A percentile compares a stretch with the other conserved stretches of the same genome.
phyloP scores from a whole-genome alignment of 768 basidiomycete genomes.

The Boletus tomentosulus region DNA sequence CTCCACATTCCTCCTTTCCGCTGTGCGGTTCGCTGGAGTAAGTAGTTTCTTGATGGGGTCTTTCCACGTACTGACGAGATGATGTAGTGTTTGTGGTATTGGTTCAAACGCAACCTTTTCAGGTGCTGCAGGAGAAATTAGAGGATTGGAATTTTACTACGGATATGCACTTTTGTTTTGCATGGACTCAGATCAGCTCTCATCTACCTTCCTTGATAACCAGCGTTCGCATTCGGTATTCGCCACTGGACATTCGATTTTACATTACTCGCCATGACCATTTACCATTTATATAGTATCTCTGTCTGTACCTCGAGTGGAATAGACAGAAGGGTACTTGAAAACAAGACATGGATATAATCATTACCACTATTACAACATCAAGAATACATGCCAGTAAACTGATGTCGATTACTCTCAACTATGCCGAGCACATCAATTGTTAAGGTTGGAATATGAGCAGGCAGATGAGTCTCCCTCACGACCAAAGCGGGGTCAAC shows the following conservation, averaged over 20 bases:
- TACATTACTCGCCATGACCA: constrained; percentile 19
- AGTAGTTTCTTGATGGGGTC: constrained; percentile 27
- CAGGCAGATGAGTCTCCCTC: constrained; percentile 7
- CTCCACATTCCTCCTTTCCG: constrained; percentile 69
- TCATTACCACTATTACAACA: neutral
- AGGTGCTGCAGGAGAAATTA: constrained; percentile 74
- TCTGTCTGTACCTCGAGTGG: constrained; percentile 19
- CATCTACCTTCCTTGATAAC: constrained; percentile 33
- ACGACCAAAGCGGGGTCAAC: constrained; percentile 17
- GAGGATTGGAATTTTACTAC: constrained; percentile 10
- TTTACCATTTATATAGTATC: constrained; percentile 13
- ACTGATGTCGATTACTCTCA: constrained; percentile 33
- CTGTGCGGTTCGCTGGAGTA: constrained; percentile 74
- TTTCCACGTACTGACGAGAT: constrained; percentile 3
- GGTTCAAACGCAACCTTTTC: constrained; percentile 80
- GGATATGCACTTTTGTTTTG: constrained; percentile 16
- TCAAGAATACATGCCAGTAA: constrained; percentile 58
- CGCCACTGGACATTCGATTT: constrained; percentile 22
- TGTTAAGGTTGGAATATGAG: constrained; percentile 17
- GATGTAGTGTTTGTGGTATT: constrained; percentile 72
- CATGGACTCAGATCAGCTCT: constrained; percentile 25
- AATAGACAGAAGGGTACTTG: constrained; percentile 25
- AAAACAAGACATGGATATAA: constrained; percentile 14
- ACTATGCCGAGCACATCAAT: constrained; percentile 11
- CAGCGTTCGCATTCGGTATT: constrained; percentile 11